Percentiles rank a stretch among this genome's conserved stretches.
These are phyloP conservation scores for Durusdinium trenchii DNA, from an alignment of 73 alveolate genomes.

Conservation along the genomic window DNA sequence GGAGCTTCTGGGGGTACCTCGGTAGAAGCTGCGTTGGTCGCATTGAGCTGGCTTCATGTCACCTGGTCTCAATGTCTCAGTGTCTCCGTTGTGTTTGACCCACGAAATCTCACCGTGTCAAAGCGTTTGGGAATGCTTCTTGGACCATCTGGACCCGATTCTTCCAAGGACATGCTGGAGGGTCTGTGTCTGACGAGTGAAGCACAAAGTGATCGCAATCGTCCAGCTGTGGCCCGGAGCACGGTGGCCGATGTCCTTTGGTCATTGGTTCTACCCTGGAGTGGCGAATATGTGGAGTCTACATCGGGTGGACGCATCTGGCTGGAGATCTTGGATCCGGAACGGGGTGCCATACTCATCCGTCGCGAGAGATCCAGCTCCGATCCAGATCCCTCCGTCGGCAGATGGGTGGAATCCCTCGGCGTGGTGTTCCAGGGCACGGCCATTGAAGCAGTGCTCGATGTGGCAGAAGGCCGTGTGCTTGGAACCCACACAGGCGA, in stretches of 20 bases:
- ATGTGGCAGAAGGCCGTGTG: constrained; percentile 58
- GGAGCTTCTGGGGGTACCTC: constrained; percentile 60
- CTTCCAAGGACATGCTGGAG: constrained; percentile 66
- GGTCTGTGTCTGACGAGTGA: constrained; percentile 48
- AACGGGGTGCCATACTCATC: constrained; percentile 41
- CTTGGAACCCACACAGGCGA: constrained; percentile 54
- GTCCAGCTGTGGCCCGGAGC: constrained; percentile 86
- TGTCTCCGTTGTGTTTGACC: no score
- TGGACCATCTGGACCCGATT: not conserved
- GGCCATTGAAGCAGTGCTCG: constrained; percentile 43
- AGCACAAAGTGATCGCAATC: constrained; percentile 71
- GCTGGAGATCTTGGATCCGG: constrained; percentile 64
- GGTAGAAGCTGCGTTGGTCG: no score
- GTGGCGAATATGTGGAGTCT: constrained; percentile 47
- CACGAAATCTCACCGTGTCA: no score
- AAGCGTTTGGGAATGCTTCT: no score
- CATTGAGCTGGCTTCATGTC: no score
- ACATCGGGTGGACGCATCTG: not conserved
- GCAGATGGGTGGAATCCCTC: constrained; percentile 11
- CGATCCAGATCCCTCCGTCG: not conserved
- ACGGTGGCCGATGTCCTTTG: constrained; percentile 82
- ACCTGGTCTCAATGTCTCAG: no score
- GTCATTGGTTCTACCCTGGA: constrained; percentile 92
- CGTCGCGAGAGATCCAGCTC: not conserved
- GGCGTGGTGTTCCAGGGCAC: constrained; percentile 79